phyloP scores from a whole-genome alignment of 441 rosid genomes.

The Rhodomyrtus psidioides region DNA sequence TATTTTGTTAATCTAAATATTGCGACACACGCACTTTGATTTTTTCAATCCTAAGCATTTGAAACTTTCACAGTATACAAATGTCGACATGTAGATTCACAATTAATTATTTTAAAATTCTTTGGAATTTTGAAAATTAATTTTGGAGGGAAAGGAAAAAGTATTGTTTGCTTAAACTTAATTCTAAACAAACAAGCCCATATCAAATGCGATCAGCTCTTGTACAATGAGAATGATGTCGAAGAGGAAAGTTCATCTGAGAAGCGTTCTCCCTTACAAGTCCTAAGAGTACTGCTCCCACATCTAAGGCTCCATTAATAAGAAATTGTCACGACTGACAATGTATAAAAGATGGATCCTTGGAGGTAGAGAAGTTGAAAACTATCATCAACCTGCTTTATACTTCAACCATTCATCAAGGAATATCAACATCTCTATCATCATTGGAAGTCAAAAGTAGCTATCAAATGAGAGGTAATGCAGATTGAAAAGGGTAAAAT shows the following conservation, averaged over 20 bases:
- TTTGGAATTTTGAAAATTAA: no score
- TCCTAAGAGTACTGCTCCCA: not conserved
- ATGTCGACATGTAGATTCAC: no score
- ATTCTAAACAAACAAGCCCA: not conserved
- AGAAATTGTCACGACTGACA: not conserved
- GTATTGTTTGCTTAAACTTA: not conserved
- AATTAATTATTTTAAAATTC: no score
- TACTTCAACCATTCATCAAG: not conserved
- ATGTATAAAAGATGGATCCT: no score
- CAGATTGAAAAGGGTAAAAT: not conserved
- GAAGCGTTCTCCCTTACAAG: not conserved
- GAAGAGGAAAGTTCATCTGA: not conserved
- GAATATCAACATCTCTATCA: not conserved
- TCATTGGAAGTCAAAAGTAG: not conserved
- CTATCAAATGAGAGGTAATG: not conserved
- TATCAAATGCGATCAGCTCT: not conserved
- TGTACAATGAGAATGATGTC: not conserved
- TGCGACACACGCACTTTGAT: not conserved
- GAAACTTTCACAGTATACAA: not conserved
- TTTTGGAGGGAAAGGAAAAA: not conserved
- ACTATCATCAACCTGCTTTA: no score
- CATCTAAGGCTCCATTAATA: not conserved
- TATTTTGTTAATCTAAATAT: not conserved
- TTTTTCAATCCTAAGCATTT: not conserved
- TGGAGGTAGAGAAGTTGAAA: no score